These are phyloP conservation scores for Viola odorata DNA, from an alignment of 345 rosid genomes.

Conservation along the genomic window DNA sequence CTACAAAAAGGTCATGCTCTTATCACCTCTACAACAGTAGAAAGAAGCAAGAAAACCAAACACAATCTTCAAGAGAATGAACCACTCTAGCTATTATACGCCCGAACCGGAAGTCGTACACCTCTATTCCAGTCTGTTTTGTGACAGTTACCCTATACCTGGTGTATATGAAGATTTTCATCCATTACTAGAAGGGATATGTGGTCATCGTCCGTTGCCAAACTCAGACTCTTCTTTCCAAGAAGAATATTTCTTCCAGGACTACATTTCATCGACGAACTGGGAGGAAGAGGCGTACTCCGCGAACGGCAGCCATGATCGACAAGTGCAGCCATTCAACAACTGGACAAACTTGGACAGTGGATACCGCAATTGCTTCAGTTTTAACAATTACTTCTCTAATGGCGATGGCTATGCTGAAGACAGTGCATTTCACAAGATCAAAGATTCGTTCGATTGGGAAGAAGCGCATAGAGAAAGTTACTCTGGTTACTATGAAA, in stretches of 20 bases:
- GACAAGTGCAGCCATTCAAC: constrained; percentile 6
- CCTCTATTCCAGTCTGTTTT: constrained; percentile 7
- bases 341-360: constrained; percentile 15
- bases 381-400: constrained; percentile 1
- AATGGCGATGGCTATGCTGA: neutral
- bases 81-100: constrained; percentile 2
- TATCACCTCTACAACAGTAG: constrained; percentile 3
- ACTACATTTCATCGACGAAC: neutral
- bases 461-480: constrained; percentile 11
- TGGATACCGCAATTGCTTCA: constrained; percentile 3
- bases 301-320: neutral
- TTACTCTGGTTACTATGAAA: constrained; percentile 6
- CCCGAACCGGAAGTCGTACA: constrained; percentile 1
- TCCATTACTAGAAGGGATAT: constrained; percentile 3
- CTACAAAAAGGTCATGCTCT: constrained; percentile 3
- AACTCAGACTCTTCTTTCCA: constrained; percentile 3
- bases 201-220: constrained; percentile 1
- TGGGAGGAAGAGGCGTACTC: constrained; percentile 8
- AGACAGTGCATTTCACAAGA: neutral
- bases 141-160: neutral
- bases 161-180: constrained; percentile 4
- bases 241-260: constrained; percentile 1
- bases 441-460: constrained; percentile 9
- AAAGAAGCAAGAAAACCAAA: too few relatives aligned
- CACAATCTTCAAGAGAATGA: neutral